Conservation (phyloP, 148 eudicot species). For the Suaeda aralocaspica region DNA sequence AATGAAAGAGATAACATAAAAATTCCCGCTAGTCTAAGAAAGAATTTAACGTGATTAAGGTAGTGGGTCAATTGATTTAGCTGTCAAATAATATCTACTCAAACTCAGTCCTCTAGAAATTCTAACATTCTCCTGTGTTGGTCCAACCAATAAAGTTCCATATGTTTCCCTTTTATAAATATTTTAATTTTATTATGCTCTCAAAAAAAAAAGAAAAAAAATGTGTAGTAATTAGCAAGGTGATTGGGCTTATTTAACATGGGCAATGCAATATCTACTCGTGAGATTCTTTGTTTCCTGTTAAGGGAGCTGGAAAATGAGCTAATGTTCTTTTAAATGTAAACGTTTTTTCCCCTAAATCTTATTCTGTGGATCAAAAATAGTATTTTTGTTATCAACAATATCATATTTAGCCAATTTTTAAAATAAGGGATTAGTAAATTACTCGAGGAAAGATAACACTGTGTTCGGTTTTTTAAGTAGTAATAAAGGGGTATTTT, state of each 20-base stretch:
- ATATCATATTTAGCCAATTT: too few relatives aligned
- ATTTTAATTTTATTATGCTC: neutral
- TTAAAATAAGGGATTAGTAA: too few relatives aligned
- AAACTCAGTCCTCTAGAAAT: constrained; percentile 13
- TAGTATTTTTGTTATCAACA: too few relatives aligned
- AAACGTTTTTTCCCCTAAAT: neutral
- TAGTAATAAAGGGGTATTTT: too few relatives aligned
- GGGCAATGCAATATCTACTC: constrained; percentile 1
- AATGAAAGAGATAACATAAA: neutral
- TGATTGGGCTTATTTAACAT: constrained; percentile 6
- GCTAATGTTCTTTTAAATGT: neutral
- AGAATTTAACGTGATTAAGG: neutral
- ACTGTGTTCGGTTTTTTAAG: too few relatives aligned
- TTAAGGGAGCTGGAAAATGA: neutral
- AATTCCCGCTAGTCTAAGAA: neutral
- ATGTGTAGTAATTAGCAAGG: too few relatives aligned
- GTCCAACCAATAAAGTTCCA: constrained; percentile 23
- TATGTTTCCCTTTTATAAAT: neutral
- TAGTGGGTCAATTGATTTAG: constrained; percentile 13
- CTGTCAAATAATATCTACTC: constrained; percentile 17
- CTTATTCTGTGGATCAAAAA: too few relatives aligned
- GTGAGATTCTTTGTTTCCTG: constrained; percentile 3
- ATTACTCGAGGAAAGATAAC: too few relatives aligned
- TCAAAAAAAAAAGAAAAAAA: neutral
- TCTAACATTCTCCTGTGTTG: constrained; percentile 38